A percentile compares a stretch with the other conserved stretches of the same genome.
phyloP scores from a whole-genome alignment of 305 asterid species.

The Withania somnifera region DNA sequence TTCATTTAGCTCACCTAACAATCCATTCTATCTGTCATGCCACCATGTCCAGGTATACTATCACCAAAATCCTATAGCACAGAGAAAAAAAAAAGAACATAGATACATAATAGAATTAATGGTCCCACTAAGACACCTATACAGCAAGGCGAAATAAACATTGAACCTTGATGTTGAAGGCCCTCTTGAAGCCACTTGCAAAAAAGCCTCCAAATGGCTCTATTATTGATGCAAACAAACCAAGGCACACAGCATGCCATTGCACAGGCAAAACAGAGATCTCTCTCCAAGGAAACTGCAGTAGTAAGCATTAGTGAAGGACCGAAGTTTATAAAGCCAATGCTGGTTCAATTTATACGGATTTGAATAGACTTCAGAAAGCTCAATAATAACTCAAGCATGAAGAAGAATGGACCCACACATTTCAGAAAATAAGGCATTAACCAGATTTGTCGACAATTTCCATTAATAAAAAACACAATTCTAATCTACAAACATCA shows the following conservation, averaged over 20 bases:
- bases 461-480: neutral
- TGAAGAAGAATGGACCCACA: neutral
- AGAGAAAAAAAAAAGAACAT: neutral
- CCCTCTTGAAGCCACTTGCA: conserved; percentile 97
- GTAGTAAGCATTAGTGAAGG: neutral
- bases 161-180: conserved; percentile 78
- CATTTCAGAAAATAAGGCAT: neutral
- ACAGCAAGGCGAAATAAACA: neutral
- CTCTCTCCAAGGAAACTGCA: conserved; percentile 85
- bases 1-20: conserved; percentile 56
- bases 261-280: conserved; percentile 73
- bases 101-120: neutral
- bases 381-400: neutral
- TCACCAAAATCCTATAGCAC: conserved; percentile 87
- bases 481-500: neutral
- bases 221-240: conserved; percentile 87
- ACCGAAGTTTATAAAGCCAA: neutral
- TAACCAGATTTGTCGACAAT: neutral
- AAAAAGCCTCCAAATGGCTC: conserved; percentile 99
- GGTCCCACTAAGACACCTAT: neutral
- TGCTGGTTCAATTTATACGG: neutral
- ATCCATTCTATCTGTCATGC: conserved; percentile 97
- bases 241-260: conserved; percentile 87
- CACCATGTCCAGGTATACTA: conserved; percentile 99
- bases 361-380: neutral